Conservation (phyloP, 148 eudicot species). For the Agrostemma githago region DNA sequence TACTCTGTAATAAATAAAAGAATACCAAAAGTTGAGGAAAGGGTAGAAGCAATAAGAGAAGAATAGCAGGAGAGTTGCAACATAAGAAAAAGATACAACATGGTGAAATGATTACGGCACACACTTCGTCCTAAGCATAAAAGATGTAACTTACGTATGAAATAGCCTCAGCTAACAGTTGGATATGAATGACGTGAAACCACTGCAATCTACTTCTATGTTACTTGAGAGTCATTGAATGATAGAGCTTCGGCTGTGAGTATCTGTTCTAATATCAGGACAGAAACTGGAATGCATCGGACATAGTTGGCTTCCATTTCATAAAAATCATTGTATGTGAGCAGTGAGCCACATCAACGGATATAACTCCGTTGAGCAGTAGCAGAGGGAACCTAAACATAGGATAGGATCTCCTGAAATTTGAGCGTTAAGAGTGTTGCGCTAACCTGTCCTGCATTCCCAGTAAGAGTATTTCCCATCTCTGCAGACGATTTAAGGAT, state of each 20-base stretch:
- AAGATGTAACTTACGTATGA: neutral
- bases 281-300: too few relatives aligned
- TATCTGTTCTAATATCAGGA: neutral
- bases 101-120: too few relatives aligned
- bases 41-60: neutral
- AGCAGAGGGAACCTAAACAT: conserved; percentile 12
- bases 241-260: neutral
- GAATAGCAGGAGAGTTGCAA: too few relatives aligned
- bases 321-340: too few relatives aligned
- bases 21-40: neutral
- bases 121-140: neutral
- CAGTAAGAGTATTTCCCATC: conserved; percentile 36
- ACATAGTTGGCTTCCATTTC: too few relatives aligned
- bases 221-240: neutral
- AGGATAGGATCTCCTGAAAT: neutral
- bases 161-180: neutral
- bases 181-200: neutral
- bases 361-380: too few relatives aligned
- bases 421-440: neutral
- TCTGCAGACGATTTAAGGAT: conserved; percentile 39
- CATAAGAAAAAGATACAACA: too few relatives aligned
- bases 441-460: conserved; percentile 48
- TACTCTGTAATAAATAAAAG: neutral
- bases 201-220: neutral
- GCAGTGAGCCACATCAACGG: too few relatives aligned